Evolutionary conservation across 345 rosid species (phyloP), one percentile per base, ranked within the genome.

Genomic region (Garcia nutans): DNA sequence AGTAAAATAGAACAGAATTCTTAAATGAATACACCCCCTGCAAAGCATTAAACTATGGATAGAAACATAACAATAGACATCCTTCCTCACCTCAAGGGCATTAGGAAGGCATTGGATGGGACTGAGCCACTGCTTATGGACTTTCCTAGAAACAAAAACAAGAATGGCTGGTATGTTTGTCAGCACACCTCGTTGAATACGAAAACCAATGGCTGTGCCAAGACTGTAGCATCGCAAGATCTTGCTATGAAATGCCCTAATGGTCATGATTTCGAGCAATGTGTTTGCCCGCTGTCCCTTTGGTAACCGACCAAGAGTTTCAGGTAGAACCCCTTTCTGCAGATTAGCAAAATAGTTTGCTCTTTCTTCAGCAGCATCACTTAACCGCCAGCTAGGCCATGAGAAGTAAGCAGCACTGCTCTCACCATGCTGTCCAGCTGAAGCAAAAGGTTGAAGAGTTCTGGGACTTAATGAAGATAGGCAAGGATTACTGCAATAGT

Each of bases 171-270:
- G 99, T 54, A 89, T 86, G 73, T 87, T 86, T 0, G 97, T 95
- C 78, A 90, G 83, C 75, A 90, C 87, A 76, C 96, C 99, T 66
- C 82, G 75, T 69, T 69, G 80, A 68, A 95, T 95, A 72, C 99
- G 85, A 78, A 95, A 93, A 26, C 99, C 99, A 82, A 95, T 83
- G n/a, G 99, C 97, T 0, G 99, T 95, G 10, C 99, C 97, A 73
- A 95, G 96, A 75, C 97, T 93, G 65, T 81, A 91, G 54, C 94
- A 86, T 15, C 99, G 87, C 85, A 93, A 85, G 68, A 85, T 90
- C 82, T 90, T 90, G 87, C 97, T 95, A 74, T 95, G 99, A 75
- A 91, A 93, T 44, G 99, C 97, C 85, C 99, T 88, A 75, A 95
- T 93, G 15, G 97, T 93, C 99, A 93, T 93, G 69, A 95, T 88